Conservation (phyloP, 208 protist genomes). For the Wallacemonas sp. region DNA sequence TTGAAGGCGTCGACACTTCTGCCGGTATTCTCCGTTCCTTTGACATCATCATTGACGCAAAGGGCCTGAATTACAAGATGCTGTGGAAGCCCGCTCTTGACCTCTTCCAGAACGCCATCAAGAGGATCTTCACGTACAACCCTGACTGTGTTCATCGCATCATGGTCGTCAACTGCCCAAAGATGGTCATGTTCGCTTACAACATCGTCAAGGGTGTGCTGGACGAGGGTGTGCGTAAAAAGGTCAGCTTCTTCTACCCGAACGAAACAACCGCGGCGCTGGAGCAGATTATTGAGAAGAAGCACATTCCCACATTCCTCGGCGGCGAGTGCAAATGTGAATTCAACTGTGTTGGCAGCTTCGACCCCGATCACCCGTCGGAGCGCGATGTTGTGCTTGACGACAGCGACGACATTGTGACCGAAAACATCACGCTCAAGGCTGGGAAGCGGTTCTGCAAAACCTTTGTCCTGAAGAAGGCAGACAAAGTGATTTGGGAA, state of each 20-base stretch:
- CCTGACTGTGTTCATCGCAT: constrained; percentile 63
- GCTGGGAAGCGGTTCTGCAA: constrained; percentile 47
- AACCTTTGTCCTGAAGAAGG: constrained; percentile 37
- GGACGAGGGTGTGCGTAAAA: constrained; percentile 37
- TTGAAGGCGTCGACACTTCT: constrained; percentile 26
- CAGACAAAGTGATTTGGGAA: constrained; percentile 65
- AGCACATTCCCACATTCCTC: constrained; percentile 56
- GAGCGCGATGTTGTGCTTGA: constrained; percentile 23
- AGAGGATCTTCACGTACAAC: constrained; percentile 42
- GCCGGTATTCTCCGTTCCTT: constrained; percentile 37
- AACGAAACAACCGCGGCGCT: constrained; percentile 44
- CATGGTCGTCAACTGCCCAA: constrained; percentile 62
- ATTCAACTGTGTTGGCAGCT: constrained; percentile 45
- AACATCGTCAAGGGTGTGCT: constrained; percentile 54
- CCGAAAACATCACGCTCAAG: constrained; percentile 52
- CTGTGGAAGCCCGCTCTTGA: constrained; percentile 57
- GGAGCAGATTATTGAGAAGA: constrained; percentile 41
- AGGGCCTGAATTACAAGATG: constrained; percentile 60
- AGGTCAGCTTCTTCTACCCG: constrained; percentile 54
- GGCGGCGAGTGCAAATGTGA: constrained; percentile 62
- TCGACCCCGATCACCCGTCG: constrained; percentile 27
- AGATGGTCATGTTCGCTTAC: constrained; percentile 67
- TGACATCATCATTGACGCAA: constrained; percentile 58
- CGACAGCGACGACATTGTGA: constrained; percentile 35
- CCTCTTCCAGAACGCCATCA: constrained; percentile 39